These are phyloP conservation scores for Fusarium xylarioides DNA, from an alignment of 2,329 filamentous ascomycete genomes.

Conservation along the genomic window DNA sequence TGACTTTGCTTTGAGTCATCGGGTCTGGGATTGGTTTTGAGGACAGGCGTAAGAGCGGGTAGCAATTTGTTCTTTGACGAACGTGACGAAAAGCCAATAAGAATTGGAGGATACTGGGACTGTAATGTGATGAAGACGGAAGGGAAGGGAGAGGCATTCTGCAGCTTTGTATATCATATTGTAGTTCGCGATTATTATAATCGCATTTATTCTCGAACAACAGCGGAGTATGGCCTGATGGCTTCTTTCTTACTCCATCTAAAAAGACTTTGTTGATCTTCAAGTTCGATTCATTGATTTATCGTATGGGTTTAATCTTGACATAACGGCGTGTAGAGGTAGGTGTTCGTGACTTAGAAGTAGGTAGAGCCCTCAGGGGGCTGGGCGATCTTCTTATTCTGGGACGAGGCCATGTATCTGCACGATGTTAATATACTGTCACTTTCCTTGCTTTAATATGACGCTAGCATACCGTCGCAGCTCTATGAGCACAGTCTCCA, in stretches of 20 bases:
- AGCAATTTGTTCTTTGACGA: slow-evolving; percentile 34
- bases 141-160: slow-evolving; percentile 13
- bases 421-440: neutral
- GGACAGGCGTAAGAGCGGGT: slow-evolving; percentile 14
- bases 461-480: slow-evolving; percentile 70
- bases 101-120: slow-evolving; percentile 19
- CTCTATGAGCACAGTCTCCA: slow-evolving; percentile 93
- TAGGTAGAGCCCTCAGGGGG: slow-evolving; percentile 81
- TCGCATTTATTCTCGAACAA: slow-evolving; percentile 30
- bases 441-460: neutral
- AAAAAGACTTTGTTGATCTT: slow-evolving; percentile 13
- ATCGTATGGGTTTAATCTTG: slow-evolving; percentile 11
- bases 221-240: slow-evolving; percentile 20
- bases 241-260: slow-evolving; percentile 27
- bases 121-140: slow-evolving; percentile 34
- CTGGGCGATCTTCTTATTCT: slow-evolving; percentile 95
- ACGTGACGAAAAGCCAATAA: slow-evolving; percentile 36
- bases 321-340: slow-evolving; percentile 6
- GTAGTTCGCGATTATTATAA: slow-evolving; percentile 40
- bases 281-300: slow-evolving; percentile 3
- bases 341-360: slow-evolving; percentile 37
- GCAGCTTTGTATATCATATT: slow-evolving; percentile 41
- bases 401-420: slow-evolving; percentile 91
- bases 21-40: slow-evolving; percentile 2
- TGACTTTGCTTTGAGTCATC: slow-evolving; percentile 17